Percentiles rank a stretch among this genome's conserved stretches.
Evolutionary conservation across 768 basidiomycete species (phyloP).

Genomic region (Exidia glandulosa): DNA sequence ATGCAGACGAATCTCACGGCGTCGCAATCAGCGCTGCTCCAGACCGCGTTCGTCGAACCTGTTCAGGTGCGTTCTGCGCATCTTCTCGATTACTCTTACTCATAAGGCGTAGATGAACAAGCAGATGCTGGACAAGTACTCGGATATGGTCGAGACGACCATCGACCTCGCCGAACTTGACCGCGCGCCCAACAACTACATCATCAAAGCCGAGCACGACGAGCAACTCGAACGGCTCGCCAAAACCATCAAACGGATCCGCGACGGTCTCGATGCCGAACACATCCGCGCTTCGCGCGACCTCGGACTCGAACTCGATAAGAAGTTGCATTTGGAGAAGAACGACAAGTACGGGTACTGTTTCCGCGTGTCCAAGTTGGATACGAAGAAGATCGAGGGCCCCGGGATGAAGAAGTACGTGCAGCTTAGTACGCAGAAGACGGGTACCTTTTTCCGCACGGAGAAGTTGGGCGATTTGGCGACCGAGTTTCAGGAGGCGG

Average conservation of each 20-base stretch:
- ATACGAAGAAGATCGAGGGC: constrained; percentile 54
- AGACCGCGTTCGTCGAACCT: constrained; percentile 52
- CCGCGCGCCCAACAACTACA: constrained; percentile 65
- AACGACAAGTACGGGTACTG: constrained; percentile 83
- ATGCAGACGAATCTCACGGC: constrained; percentile 29
- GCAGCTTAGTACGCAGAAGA: constrained; percentile 77
- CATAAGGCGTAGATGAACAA: constrained; percentile 40
- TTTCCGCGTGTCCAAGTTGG: constrained; percentile 85
- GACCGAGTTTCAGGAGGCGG: constrained; percentile 58
- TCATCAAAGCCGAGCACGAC: constrained; percentile 90
- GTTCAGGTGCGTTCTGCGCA: constrained; percentile 37
- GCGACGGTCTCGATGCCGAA: constrained; percentile 76
- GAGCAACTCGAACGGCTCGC: constrained; percentile 57
- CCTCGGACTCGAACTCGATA: constrained; percentile 75
- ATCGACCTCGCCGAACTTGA: constrained; percentile 75
- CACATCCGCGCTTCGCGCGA: constrained; percentile 60
- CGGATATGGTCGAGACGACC: constrained; percentile 92
- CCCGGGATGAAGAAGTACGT: constrained; percentile 65
- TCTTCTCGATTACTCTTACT: background rate
- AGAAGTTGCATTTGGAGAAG: constrained; percentile 93
- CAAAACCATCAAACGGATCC: constrained; percentile 33
- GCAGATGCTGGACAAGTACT: constrained; percentile 59
- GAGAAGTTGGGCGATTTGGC: constrained; percentile 57
- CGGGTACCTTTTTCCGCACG: constrained; percentile 85
- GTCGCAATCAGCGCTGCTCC: constrained; percentile 43